Base-by-base conservation (phyloP, 2,329 filamentous ascomycete species). In the Simplicillium sp. region DNA sequence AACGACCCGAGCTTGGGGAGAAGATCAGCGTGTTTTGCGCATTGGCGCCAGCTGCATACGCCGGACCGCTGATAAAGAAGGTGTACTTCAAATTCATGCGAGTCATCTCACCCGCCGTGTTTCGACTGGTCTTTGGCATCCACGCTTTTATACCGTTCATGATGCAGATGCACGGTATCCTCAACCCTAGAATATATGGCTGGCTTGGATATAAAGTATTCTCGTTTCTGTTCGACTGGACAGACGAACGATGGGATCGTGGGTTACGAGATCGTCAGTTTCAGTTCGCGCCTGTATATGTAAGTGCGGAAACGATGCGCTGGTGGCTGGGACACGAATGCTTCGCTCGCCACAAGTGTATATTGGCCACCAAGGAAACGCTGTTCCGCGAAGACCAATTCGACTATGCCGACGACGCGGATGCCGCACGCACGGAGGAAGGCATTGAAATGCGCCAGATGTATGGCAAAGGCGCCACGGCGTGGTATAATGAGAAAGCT, bases 251-350 rank as follows among this genome's bases (percentile, higher is more conserved):
- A 7, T 96, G 90, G 90, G 90, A 96, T 47, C 76, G 80, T 8
- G 86, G 73, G 7, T 64, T 95, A 12, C 72, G 85, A 44, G 67
- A 87, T 55, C 80, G 90, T 34, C 83, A 94, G 74, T 96, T 97
- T 58, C 87, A 92, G 53, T 96, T 94, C 50, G 80, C 87, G 0
- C 90, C 90, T 1, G 87, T 94, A 0, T 94, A 94, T 53, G 87
- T 96, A 38, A 87, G 82, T 50, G 77, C 87, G 1, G 88, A 96
- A 63, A 83, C 80, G 44, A 95, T 96, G 87, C 73, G 87, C 6
- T 97, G 90, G 90, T 96, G 90, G 90, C 72, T 96, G 1, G 90
- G 89, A 0, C 69, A 82, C 4, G 87, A 92, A 51, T 88, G 88
- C 50, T 96, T 94, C 54, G 68, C 70, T 2, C 60, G 59, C 51